phyloP scores from a whole-genome alignment of 768 basidiomycete genomes.

The Phylloporus rhodoxanthus region DNA sequence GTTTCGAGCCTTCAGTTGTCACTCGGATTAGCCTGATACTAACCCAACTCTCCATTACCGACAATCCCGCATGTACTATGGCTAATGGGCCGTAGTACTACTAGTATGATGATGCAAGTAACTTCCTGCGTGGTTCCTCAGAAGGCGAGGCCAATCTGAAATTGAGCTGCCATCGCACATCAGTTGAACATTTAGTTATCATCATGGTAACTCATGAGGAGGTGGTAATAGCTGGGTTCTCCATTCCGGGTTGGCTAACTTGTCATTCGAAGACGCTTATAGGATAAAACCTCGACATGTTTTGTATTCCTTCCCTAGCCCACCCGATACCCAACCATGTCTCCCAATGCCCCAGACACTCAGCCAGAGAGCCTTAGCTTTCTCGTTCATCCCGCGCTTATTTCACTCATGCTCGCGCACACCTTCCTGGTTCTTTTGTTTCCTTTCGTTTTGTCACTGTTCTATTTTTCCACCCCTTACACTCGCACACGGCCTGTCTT shows the following conservation, averaged over 20 bases:
- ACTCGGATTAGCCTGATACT: not conserved
- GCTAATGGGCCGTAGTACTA: no score
- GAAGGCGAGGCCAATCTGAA: not conserved
- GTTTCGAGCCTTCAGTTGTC: not conserved
- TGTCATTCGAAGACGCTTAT: not conserved
- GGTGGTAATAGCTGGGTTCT: no score
- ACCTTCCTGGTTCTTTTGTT: slow-evolving; percentile 18
- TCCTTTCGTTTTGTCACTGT: slow-evolving; percentile 14
- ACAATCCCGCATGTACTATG: not conserved
- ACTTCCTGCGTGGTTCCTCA: not conserved
- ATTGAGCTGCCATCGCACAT: not conserved
- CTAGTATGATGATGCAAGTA: no score
- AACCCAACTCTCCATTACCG: not conserved
- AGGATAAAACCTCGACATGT: not conserved
- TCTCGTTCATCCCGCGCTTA: not conserved
- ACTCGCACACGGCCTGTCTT: slow-evolving; percentile 18
- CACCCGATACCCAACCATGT: slow-evolving; percentile 4
- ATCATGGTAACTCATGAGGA: not conserved
- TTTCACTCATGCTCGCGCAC: slow-evolving; percentile 3
- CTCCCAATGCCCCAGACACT: slow-evolving; percentile 3
- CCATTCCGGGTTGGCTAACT: not conserved
- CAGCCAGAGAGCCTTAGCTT: not conserved
- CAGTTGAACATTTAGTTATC: not conserved
- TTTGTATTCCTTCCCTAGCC: not conserved
- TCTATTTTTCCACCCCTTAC: slow-evolving; percentile 14